Evolutionary conservation across 176 grass and related monocot species (phyloP), one percentile per base, ranked within the genome.

Genomic region (Eragrostis nindensis): DNA sequence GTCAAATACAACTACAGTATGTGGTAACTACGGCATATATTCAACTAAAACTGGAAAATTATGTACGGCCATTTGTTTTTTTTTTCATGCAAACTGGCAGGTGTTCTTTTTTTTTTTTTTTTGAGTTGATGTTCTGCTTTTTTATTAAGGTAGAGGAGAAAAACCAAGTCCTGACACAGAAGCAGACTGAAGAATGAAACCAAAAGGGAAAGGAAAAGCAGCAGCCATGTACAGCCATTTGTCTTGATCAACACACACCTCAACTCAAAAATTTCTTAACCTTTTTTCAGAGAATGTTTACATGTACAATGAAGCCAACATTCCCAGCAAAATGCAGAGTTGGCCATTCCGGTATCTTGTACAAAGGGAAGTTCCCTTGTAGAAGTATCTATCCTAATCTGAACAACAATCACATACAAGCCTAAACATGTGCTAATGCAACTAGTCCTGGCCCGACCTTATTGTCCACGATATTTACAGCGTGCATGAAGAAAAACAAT

Each of bases 381-480:
- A n/a, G n/a, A n/a, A n/a, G n/a, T n/a, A 71, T 73, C 78, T 78
- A 77, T 29, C n/a, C 78, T 82, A 66, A 68, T 41, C 70, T 75
- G 70, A 68, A 64, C 25, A 71, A 73, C 71, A 66, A 82, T 82
- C n/a, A 71, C 56, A 82, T 66, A 82, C 78, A 89, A 82, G 27
- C 50, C 60, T 72, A 78, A 21, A 25, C 81, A 71, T 81, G 40
- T 70, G 40, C 0, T 29, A 42, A 32, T 89, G 81, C 83, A 89
- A 52, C 56, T 60, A 73, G 42, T 13, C 67, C 48, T 72, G 52
- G 67, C 59, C 61, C 29, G 63, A 81, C 17, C 65, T 85, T 85
- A 89, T 76, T 59, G 59, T 71, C 77, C 55, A 71, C 24, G 15
- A 47, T 85, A 84, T 84, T 50, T 78, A 85, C 87, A 89, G 52